phyloP scores from a whole-genome alignment of 2,329 filamentous ascomycete genomes.

The Chaetomiaceae sp. region DNA sequence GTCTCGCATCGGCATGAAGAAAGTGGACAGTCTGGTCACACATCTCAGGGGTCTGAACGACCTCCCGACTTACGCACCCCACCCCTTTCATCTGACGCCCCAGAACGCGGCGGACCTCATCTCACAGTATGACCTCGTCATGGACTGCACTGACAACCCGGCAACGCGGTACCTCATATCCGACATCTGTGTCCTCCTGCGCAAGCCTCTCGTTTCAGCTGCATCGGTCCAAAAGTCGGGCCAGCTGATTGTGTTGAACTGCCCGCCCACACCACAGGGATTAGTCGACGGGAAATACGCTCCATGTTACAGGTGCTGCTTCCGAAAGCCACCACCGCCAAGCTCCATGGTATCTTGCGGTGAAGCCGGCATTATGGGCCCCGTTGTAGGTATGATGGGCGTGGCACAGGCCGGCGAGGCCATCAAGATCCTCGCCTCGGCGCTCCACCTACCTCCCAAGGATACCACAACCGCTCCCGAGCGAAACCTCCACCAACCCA shows the following conservation, averaged over 20 bases:
- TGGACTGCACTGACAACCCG: slow-evolving; percentile 95
- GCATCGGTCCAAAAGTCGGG: slow-evolving; percentile 86
- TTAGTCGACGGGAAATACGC: slow-evolving; percentile 51
- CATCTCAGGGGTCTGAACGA: slow-evolving; percentile 64
- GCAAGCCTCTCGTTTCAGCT: slow-evolving; percentile 79
- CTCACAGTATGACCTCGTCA: slow-evolving; percentile 69
- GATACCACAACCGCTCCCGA: background rate
- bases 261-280: slow-evolving; percentile 61
- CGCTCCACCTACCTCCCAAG: slow-evolving; percentile 22
- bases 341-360: slow-evolving; percentile 81
- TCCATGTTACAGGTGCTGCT: slow-evolving; percentile 92
- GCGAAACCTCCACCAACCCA: slow-evolving; percentile 20
- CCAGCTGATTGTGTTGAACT: slow-evolving; percentile 84
- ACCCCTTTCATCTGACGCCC: slow-evolving; percentile 62
- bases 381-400: slow-evolving; percentile 90
- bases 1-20: slow-evolving; percentile 64
- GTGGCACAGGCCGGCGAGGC: slow-evolving; percentile 86
- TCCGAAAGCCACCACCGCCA: slow-evolving; percentile 78
- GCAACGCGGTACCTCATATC: slow-evolving; percentile 89
- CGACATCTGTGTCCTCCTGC: slow-evolving; percentile 75
- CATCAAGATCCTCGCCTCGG: slow-evolving; percentile 67
- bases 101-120: slow-evolving; percentile 64
- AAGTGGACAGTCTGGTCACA: slow-evolving; percentile 71
- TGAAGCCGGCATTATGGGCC: slow-evolving; percentile 87
- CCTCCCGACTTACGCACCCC: slow-evolving; percentile 56